Conservation (phyloP, 352 stramenopile species). For the Phytopythium delawarense region DNA sequence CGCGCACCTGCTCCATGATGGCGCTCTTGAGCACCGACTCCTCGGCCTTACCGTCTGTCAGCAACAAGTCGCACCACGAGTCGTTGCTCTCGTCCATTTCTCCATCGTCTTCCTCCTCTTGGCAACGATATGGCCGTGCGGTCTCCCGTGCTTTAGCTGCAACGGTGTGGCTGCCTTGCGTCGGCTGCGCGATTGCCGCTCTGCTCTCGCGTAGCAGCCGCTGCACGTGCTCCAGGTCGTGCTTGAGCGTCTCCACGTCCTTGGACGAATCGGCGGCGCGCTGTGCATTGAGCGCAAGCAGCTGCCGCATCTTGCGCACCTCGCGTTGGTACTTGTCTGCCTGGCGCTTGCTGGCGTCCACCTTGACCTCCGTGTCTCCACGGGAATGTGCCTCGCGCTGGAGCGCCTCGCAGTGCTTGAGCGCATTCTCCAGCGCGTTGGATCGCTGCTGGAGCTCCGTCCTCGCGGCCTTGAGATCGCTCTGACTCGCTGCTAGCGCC, state of each 20-base stretch:
- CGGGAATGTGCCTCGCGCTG: constrained; percentile 7
- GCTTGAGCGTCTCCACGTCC: constrained; percentile 46
- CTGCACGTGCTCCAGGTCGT: constrained; percentile 45
- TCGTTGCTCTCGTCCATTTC: constrained; percentile 12
- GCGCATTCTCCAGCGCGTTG: constrained; percentile 16
- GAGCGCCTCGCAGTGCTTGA: constrained; percentile 12
- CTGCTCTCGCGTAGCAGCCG: constrained; percentile 31
- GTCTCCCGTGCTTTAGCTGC: not conserved
- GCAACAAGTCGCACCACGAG: constrained; percentile 17
- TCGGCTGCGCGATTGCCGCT: not conserved
- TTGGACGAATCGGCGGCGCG: constrained; percentile 38
- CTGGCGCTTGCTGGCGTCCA: not conserved
- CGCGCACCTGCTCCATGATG: constrained; percentile 43
- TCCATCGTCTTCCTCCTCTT: constrained; percentile 1
- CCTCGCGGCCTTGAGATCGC: constrained; percentile 17
- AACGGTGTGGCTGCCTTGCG: not conserved
- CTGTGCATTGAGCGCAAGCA: constrained; percentile 46
- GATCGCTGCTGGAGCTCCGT: constrained; percentile 15
- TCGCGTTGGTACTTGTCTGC: constrained; percentile 27
- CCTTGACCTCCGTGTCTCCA: constrained; percentile 9
- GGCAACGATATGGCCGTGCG: constrained; percentile 1
- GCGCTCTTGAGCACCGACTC: constrained; percentile 30
- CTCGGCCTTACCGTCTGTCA: constrained; percentile 18
- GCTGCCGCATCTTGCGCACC: constrained; percentile 34
- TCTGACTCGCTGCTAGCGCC: constrained; percentile 19